Evolutionary conservation across 2,329 filamentous ascomycete species (phyloP), one percentile per base, ranked within the genome.

Genomic region (Claviceps sp.): DNA sequence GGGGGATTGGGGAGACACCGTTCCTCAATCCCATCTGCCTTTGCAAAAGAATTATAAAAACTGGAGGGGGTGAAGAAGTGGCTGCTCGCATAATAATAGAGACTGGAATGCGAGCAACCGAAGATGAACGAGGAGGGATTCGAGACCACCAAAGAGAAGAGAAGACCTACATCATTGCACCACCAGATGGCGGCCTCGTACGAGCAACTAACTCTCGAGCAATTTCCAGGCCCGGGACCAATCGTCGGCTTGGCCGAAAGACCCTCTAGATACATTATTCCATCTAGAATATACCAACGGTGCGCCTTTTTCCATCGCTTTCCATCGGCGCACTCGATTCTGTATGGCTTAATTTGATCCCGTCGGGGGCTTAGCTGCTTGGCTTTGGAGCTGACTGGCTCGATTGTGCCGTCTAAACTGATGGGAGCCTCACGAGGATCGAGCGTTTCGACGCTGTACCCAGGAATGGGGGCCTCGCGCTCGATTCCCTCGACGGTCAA

Each of bases 81-180:
- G 24, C 24, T 26, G 1, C 24, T 26, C 24, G 24, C 24, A 26
- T 26, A 7, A 26, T 26, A 26, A 7, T 26, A 26, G 24, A 26
- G 24, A 26, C 24, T 26, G 6, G 24, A 26, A 26, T 7, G 0
- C 24, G 24, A 26, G 24, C 24, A 26, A 26, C 1, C 24, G 24
- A 26, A 26, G 24, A 26, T 26, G 1, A 2, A n/a, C 1, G 14
- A n/a, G 24, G 24, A 26, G 24, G 24, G 6, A 26, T 26, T 26
- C 0, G 6, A 40, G 13, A 40, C 14, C 14, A 14, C 2, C 1
- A 5, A n/a, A 16, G 24, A 40, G 7, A 40, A 40, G n/a, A 16
- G 24, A 30, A 20, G 13, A 3, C 49, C n/a, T 47, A 48, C 45
- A 48, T 55, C 48, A 47, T 53, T 47, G 43, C 49, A 51, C 49